Evolutionary conservation across 2,329 filamentous ascomycete genomes (phyloP), one percentile per base, ranked within the genome.

Genomic region (Fusarium tupiense): DNA sequence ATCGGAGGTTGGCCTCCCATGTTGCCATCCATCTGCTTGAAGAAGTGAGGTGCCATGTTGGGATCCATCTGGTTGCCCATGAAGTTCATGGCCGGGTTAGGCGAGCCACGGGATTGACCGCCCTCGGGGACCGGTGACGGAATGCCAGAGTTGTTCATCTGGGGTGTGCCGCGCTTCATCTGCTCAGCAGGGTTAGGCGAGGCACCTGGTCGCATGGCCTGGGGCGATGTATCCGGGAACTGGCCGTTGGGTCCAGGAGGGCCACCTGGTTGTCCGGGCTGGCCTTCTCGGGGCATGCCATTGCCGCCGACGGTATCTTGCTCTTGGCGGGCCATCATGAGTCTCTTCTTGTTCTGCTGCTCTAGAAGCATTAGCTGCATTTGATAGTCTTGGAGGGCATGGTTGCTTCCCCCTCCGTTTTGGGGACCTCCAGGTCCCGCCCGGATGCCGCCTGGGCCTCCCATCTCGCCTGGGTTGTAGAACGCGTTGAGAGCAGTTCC

Each of bases 281-380:
- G 86, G 61, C 86, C 88, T 58, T 82, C 86, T 73, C 88, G 85
- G 43, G 86, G 84, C 73, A 87, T 85, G 62, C 71, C 71, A 29
- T 82, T 85, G 46, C 85, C 85, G 47, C 85, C 85, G 67, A 86
- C 85, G 58, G 85, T 87, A 67, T 95, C 94, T 82, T 96, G 93
- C 80, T 95, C 91, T 80, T 92, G 92, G 24, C 93, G 90, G 43
- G 93, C 93, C 93, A 95, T 94, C 86, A 95, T 91, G 56, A 96
- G 86, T 24, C 93, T 88, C 83, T 95, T 95, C 87, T 95, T 96
- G 78, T 96, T 96, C 83, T 96, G 93, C 83, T 95, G 93, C 83
- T 96, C 93, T 22, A 96, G 88, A 57, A 95, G 84, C 93, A 95
- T 96, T 80, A 96, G 84, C 81, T 96, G 93, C 93, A 95, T 95